Evolutionary conservation across 495 filamentous ascomycete genomes (phyloP), one percentile per base, ranked within the genome.

Genomic region (Lophiostoma macrostomum): DNA sequence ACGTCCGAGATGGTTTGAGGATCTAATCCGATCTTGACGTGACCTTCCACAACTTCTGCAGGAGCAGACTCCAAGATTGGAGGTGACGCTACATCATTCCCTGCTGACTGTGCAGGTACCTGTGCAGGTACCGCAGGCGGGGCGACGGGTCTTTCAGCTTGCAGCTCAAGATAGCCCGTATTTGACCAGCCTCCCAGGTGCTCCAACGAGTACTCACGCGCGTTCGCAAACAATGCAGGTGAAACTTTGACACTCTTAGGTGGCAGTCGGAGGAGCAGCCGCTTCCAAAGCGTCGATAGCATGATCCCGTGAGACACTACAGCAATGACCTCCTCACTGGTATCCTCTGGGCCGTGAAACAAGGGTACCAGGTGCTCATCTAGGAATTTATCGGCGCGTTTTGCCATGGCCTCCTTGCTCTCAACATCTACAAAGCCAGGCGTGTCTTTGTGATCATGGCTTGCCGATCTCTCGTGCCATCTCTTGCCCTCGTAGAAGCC

Each of bases 231-330:
- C 2, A 73, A 24, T 19, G 70, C 66, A 12, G 61, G 41, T 5
- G 36, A 53, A 27, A 73, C 51, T 52, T 24, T 36, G 23, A 74
- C 69, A 36, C 64, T 73, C 31, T 60, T 66, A 16, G 72, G 69
- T 11, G 74, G 66, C 60, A 85, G 78, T 23, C 73, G 72, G 3
- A 66, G 67, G 16, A 88, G 62, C 30, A 94, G 68, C 25, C 76
- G 73, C 44, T 74, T 73, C 77, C 88, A 82, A 0, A 95, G 64
- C 18, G 80, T 71, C 18, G 77, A 78, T 0, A 95, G 77, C 19
- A 94, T 82, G 24, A 91, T 81, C 31, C 90, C 90, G 64, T 95
- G 90, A 11, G 88, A 82, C 13, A 91, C 86, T 20, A 91, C 69
- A 18, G 80, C 83, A 10, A 91, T 66, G 14, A 55, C 45, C 1